Percentiles rank a stretch among this genome's conserved stretches.
Evolutionary conservation across 2,329 filamentous ascomycete genomes (phyloP).

Genomic region (Cercospora sesami): DNA sequence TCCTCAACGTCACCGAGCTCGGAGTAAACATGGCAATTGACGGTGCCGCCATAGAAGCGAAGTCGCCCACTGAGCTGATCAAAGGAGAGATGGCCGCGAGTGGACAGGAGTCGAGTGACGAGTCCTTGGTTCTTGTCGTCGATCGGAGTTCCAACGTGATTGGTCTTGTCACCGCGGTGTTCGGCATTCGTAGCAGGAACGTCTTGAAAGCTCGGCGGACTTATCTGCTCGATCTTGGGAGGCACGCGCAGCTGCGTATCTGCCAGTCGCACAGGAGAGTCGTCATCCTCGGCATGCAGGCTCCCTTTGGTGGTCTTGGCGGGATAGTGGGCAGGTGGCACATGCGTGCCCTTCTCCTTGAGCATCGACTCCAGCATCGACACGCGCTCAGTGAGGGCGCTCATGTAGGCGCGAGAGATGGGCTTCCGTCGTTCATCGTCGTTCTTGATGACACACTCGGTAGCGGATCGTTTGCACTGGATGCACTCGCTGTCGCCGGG

Average conservation of each 20-base stretch:
- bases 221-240: slow-evolving; percentile 20
- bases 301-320: slow-evolving; percentile 31
- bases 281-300: slow-evolving; percentile 26
- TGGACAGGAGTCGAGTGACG: slow-evolving; percentile 29
- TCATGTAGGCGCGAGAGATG: slow-evolving; percentile 32
- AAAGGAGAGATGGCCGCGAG: slow-evolving; percentile 32
- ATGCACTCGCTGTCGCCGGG: slow-evolving; percentile 26
- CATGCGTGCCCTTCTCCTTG: slow-evolving; percentile 26
- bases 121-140: slow-evolving; percentile 31
- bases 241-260: slow-evolving; percentile 6
- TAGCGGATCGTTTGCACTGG: slow-evolving; percentile 30
- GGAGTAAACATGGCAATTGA: slow-evolving; percentile 32
- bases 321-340: slow-evolving; percentile 30
- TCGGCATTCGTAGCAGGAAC: slow-evolving; percentile 18
- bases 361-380: slow-evolving; percentile 31
- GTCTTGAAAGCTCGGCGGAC: slow-evolving; percentile 22
- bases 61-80: slow-evolving; percentile 31
- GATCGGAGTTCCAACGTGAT: slow-evolving; percentile 23
- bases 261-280: slow-evolving; percentile 22
- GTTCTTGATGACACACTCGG: slow-evolving; percentile 33
- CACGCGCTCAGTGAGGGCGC: slow-evolving; percentile 31
- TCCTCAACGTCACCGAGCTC: slow-evolving; percentile 26
- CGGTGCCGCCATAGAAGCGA: slow-evolving; percentile 32
- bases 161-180: slow-evolving; percentile 19
- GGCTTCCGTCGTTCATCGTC: slow-evolving; percentile 32